Evolutionary conservation across 768 basidiomycete species (phyloP), one percentile per base, ranked within the genome.

Genomic region (Cystofilobasidium capitatum): DNA sequence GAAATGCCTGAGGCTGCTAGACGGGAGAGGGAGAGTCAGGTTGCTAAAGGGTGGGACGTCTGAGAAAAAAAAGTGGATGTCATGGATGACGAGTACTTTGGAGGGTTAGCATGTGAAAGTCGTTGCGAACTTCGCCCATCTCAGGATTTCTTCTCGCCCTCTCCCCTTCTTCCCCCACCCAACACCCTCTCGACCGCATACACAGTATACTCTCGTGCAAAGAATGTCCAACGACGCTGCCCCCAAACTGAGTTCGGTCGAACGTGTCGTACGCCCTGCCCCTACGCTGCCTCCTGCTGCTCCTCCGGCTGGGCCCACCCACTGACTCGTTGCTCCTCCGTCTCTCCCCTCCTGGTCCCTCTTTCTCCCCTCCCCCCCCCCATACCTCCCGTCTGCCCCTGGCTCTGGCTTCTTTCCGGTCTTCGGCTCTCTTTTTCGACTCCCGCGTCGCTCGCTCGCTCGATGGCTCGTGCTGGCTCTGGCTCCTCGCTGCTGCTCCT

Each of bases 1-100:
- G 14, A 69, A 20, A 72, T 70, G 31, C 77, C 77, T 0, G 71
- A 74, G 55, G 70, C 69, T 26, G 31, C 31, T 8, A 13, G 26
- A 35, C 14, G 31, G n/a, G 31, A 24, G 31, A 57, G 22, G 31
- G 55, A n/a, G n/a, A n/a, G n/a, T n/a, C n/a, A n/a, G n/a, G n/a
- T n/a, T n/a, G n/a, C n/a, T n/a, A n/a, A n/a, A n/a, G 31, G 31
- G 31, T 26, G 12, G 55, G 31, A 57, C 13, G 26, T 8, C 10
- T 57, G 55, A 33, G 20, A 22, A 29, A 22, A 31, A 12, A 10
- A 22, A 35, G 13, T 13, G 24, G 31, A 16, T 9, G n/a, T 35
- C 4, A 57, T 10, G 40, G 20, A 20, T 42, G 40, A 42, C 20
- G 40, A 20, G 40, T 42, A 10, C 10, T 20, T 20, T 42, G 40